A percentile compares a stretch with the other conserved stretches of the same genome.
These are phyloP conservation scores for Medicago arabica DNA, from an alignment of 306 rosid species.

Conservation along the genomic window DNA sequence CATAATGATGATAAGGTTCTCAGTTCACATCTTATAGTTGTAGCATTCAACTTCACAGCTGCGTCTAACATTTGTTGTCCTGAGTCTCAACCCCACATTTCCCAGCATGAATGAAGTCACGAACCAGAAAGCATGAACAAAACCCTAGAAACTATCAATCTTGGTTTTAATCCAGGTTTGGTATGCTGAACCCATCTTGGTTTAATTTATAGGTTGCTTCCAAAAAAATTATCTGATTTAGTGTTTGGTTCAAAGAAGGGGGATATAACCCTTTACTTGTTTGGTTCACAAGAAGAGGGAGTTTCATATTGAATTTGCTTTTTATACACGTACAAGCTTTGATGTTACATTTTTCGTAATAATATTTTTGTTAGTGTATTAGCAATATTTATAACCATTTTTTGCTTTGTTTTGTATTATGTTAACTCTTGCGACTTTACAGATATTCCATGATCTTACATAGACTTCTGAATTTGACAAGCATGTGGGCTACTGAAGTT, in stretches of 20 bases:
- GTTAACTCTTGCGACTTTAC: not conserved
- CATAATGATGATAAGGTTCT: not conserved
- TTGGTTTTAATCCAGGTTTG: not conserved
- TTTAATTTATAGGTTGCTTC: not conserved
- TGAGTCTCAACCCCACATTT: not conserved
- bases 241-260: not conserved
- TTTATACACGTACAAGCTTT: not conserved
- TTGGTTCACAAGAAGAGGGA: not conserved
- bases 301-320: not conserved
- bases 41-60: not conserved
- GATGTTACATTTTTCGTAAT: not conserved
- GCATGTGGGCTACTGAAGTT: not conserved
- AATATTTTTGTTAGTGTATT: not conserved
- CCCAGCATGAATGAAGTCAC: not conserved
- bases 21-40: not conserved
- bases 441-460: not conserved
- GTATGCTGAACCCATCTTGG: not conserved
- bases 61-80: not conserved
- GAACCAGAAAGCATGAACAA: not conserved
- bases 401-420: not conserved
- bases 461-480: conserved; percentile 10
- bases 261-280: not conserved
- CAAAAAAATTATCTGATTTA: not conserved
- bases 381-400: not conserved
- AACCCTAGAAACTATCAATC: no score